Evolutionary conservation across 345 rosid species (phyloP), one percentile per base, ranked within the genome.

Genomic region (Leavenworthia alabamica): DNA sequence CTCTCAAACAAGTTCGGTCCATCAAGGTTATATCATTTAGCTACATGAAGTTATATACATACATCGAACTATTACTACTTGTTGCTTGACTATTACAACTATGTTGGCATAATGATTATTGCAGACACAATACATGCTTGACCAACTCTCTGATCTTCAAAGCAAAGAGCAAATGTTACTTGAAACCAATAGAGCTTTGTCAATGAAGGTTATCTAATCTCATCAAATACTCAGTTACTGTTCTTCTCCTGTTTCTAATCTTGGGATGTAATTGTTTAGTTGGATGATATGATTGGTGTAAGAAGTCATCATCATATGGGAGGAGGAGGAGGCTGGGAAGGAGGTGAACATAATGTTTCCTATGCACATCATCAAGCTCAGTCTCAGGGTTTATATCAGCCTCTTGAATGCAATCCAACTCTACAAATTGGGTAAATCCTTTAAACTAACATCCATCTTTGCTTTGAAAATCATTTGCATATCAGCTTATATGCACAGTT

Each of bases 71-170:
- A n/a, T n/a, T n/a, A n/a, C n/a, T n/a, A n/a, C n/a, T n/a, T 43
- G 14, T 67, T 67, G 47, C 50, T 42, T 16, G 9, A 3, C 33
- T 29, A 50, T 41, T 49, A 49, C 24, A 1, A 20, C 22, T 46
- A 40, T 67, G 26, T n/a, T 41, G 52, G 22, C 6, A 23, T 60
- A 16, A 20, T 69, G 67, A 43, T 39, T 56, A 15, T 59, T 74
- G 73, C 89, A 93, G 99, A 93, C 94, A 33, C 97, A 89, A 67
- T 83, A 44, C 45, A 85, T 89, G 97, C 92, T 93, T 43, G 99
- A 93, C 73, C 97, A 89, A 71, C 90, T 93, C 43, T 62, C 83
- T 47, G 95, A 93, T 79, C 92, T 93, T 71, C 99, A 93, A 68
- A 78, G 53, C 75, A 89, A 85, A 92, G 99, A 89, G 70, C 92